phyloP scores from a whole-genome alignment of 768 basidiomycete genomes.

The Chalciporus chontae region DNA sequence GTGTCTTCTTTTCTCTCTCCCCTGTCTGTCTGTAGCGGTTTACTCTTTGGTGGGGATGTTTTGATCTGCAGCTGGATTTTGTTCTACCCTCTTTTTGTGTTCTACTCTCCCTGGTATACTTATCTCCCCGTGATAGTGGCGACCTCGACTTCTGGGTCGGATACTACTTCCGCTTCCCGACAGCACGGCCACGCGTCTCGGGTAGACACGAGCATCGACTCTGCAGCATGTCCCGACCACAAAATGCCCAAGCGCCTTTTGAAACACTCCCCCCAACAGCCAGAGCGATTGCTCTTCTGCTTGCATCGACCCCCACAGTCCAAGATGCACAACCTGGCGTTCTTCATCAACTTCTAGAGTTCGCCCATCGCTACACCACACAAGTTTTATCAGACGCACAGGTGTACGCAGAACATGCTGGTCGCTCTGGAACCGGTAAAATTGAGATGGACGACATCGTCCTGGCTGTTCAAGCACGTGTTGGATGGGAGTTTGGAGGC shows the following conservation, averaged over 20 bases:
- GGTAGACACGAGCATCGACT: background rate
- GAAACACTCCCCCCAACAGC: constrained; percentile 84
- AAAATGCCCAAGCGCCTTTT: constrained; percentile 32
- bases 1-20: background rate
- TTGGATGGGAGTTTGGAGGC: constrained; percentile 91
- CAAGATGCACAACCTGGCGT: constrained; percentile 86
- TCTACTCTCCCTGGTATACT: background rate
- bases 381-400: constrained; percentile 83
- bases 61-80: constrained; percentile 3
- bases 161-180: too few species aligned
- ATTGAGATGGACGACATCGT: constrained; percentile 81
- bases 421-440: constrained; percentile 56
- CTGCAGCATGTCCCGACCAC: constrained; percentile 39
- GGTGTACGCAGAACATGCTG: constrained; percentile 86
- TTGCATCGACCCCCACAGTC: constrained; percentile 79
- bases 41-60: background rate
- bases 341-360: constrained; percentile 83
- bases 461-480: constrained; percentile 81
- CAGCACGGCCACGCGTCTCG: too few species aligned
- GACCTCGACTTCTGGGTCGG: background rate
- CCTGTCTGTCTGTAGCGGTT: background rate
- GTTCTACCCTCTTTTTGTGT: background rate
- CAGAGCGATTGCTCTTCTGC: constrained; percentile 75
- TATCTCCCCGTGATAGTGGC: constrained; percentile 11
- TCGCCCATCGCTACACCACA: constrained; percentile 78